These are phyloP conservation scores for Aspergillus proliferans DNA, from an alignment of 2,329 filamentous ascomycete species.

Conservation along the genomic window DNA sequence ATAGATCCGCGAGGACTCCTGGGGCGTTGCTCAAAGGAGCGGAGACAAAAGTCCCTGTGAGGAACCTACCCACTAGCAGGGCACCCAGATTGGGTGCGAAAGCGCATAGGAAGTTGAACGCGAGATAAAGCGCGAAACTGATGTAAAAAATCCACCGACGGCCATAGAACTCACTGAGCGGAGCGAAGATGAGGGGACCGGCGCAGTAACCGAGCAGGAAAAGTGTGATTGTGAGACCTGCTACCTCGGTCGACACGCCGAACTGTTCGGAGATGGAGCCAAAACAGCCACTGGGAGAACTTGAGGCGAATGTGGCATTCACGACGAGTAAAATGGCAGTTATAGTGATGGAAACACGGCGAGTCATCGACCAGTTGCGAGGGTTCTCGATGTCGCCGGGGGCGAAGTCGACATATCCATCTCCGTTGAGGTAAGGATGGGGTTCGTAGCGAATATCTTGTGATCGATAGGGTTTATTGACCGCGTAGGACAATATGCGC, in stretches of 20 bases:
- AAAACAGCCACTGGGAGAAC: too few species aligned
- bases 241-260: slow-evolving; percentile 42
- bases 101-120: slow-evolving; percentile 45
- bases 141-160: slow-evolving; percentile 44
- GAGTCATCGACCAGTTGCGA: too few species aligned
- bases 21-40: slow-evolving; percentile 39
- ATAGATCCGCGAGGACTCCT: slow-evolving; percentile 50
- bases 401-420: slow-evolving; percentile 48
- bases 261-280: slow-evolving; percentile 39
- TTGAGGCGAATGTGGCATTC: too few species aligned
- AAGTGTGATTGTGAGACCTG: slow-evolving; percentile 55
- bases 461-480: slow-evolving; percentile 49
- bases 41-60: slow-evolving; percentile 52
- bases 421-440: slow-evolving; percentile 41
- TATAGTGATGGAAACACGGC: too few species aligned
- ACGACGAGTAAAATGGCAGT: too few species aligned
- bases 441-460: slow-evolving; percentile 29
- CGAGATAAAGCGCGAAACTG: slow-evolving; percentile 31
- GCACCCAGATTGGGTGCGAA: slow-evolving; percentile 50
- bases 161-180: slow-evolving; percentile 60
- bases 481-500: slow-evolving; percentile 46
- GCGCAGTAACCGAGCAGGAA: slow-evolving; percentile 60
- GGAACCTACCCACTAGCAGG: slow-evolving; percentile 50
- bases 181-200: slow-evolving; percentile 58
- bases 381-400: slow-evolving; percentile 44